Evolutionary conservation across 2,329 filamentous ascomycete species (phyloP).

Genomic region (Coniella vitis): DNA sequence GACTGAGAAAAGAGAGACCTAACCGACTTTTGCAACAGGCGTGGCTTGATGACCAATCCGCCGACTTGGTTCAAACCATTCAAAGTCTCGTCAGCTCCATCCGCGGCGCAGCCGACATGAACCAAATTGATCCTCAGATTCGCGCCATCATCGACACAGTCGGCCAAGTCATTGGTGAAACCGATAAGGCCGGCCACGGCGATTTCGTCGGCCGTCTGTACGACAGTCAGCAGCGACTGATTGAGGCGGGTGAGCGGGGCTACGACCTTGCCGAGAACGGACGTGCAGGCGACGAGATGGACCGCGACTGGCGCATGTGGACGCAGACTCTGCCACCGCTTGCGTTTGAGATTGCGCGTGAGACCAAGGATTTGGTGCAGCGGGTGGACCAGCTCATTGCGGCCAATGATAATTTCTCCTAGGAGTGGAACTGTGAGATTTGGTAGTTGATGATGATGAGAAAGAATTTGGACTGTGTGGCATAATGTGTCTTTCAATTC

Average conservation of each 20-base stretch:
- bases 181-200: conserved; percentile 49
- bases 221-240: conserved; percentile 57
- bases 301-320: conserved; percentile 55
- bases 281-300: conserved; percentile 35
- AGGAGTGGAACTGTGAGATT: conserved; percentile 16
- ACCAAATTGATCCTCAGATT: conserved; percentile 63
- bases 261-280: conserved; percentile 49
- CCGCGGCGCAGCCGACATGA: conserved; percentile 55
- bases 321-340: conserved; percentile 70
- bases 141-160: conserved; percentile 64
- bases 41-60: conserved; percentile 78
- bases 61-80: conserved; percentile 70
- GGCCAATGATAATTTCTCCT: conserved; percentile 23
- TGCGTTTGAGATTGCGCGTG: conserved; percentile 78
- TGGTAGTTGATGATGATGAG: conserved; percentile 4
- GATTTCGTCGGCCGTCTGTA: conserved; percentile 51
- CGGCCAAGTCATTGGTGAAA: conserved; percentile 60
- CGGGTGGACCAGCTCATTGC: conserved; percentile 22
- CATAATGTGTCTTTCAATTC: no score
- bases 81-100: conserved; percentile 72
- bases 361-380: conserved; percentile 66
- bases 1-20: no score
- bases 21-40: conserved; percentile 46
- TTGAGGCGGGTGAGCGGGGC: conserved; percentile 56
- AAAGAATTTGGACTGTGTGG: neutral